These are phyloP conservation scores for Russula earlei DNA, from an alignment of 768 basidiomycete species.

Conservation along the genomic window DNA sequence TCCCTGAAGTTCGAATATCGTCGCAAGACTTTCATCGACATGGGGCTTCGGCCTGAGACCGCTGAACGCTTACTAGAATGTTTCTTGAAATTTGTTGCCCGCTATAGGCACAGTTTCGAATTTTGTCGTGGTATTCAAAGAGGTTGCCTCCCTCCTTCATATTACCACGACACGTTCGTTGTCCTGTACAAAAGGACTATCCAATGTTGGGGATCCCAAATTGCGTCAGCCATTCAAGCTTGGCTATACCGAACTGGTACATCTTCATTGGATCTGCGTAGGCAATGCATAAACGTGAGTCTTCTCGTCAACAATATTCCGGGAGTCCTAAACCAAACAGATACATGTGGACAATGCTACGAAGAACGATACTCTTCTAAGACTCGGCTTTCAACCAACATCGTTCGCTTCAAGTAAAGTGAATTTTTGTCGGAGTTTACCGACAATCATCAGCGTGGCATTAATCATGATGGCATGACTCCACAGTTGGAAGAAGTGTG, in stretches of 20 bases:
- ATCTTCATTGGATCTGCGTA: background rate
- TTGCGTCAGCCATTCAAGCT: background rate
- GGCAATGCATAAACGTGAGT: background rate
- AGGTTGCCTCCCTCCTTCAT: background rate
- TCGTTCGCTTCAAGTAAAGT: background rate
- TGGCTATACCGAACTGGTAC: background rate
- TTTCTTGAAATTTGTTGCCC: background rate
- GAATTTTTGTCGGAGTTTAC: too few relatives aligned
- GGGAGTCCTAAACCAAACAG: background rate
- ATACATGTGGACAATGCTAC: background rate
- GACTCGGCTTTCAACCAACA: background rate
- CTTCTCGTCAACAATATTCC: too few relatives aligned
- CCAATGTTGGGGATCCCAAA: background rate
- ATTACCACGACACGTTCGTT: background rate
- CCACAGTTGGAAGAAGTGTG: too few relatives aligned
- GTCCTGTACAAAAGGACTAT: background rate
- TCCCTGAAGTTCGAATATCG: background rate
- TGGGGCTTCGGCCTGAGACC: background rate
- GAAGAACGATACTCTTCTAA: background rate
- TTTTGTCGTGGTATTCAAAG: background rate
- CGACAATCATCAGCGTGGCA: too few relatives aligned
- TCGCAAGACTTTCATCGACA: background rate
- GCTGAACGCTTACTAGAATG: background rate
- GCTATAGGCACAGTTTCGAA: background rate
- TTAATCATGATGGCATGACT: too few relatives aligned